These are phyloP conservation scores for Lecanicillium sp. DNA, from an alignment of 2,329 filamentous ascomycete species.

Conservation along the genomic window DNA sequence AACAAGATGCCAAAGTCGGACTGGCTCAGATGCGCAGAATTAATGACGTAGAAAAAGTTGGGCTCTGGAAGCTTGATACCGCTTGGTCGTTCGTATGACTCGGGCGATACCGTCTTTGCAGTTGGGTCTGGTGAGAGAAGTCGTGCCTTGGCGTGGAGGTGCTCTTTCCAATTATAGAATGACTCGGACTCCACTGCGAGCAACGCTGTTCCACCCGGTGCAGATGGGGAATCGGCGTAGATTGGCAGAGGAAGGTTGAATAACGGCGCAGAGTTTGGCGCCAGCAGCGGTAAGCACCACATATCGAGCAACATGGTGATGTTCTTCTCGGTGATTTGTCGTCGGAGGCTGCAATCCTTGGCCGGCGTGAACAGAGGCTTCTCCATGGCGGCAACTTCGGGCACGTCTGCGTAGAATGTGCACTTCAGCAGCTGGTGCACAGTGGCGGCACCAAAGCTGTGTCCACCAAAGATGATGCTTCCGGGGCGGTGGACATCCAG, in stretches of 20 bases:
- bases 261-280: slow-evolving; percentile 53
- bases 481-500: slow-evolving; percentile 65
- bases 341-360: slow-evolving; percentile 43
- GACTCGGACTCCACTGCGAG: slow-evolving; percentile 67
- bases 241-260: slow-evolving; percentile 66
- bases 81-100: slow-evolving; percentile 32
- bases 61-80: slow-evolving; percentile 41
- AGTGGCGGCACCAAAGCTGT: slow-evolving; percentile 74
- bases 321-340: slow-evolving; percentile 60
- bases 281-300: slow-evolving; percentile 68
- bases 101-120: slow-evolving; percentile 29
- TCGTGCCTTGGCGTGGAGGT: slow-evolving; percentile 61
- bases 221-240: slow-evolving; percentile 44
- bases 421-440: slow-evolving; percentile 71
- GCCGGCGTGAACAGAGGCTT: slow-evolving; percentile 54
- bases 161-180: slow-evolving; percentile 70
- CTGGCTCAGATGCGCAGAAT: slow-evolving; percentile 74
- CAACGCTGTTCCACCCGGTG: slow-evolving; percentile 48
- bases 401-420: slow-evolving; percentile 55
- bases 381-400: slow-evolving; percentile 37
- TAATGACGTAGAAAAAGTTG: slow-evolving; percentile 64
- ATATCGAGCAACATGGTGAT: slow-evolving; percentile 67
- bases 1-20: slow-evolving; percentile 80
- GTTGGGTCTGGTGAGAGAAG: slow-evolving; percentile 51
- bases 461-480: slow-evolving; percentile 65